Percentiles rank a stretch among this genome's conserved stretches.
phyloP scores from a whole-genome alignment of 2,329 filamentous ascomycete genomes.

The Colletotrichum chrysophilum region DNA sequence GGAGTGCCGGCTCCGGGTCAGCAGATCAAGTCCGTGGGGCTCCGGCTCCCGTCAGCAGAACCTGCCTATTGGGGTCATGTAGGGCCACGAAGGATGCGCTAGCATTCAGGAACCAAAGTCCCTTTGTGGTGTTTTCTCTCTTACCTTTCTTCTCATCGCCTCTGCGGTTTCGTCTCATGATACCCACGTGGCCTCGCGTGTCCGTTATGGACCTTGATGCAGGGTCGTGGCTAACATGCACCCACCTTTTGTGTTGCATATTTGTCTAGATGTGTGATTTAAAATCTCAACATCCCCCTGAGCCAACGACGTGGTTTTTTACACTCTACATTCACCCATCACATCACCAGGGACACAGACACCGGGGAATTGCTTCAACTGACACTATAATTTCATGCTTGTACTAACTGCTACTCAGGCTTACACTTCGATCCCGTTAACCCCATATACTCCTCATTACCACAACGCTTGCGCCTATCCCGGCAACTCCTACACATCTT shows the following conservation, averaged over 20 bases:
- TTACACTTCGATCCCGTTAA: neutral
- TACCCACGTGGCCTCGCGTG: neutral
- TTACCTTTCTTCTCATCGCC: neutral
- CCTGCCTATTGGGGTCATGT: neutral
- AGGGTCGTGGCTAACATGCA: neutral
- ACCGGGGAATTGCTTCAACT: neutral
- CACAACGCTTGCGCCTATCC: neutral
- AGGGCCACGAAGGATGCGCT: neutral
- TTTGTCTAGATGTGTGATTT: neutral
- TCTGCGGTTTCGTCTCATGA: neutral
- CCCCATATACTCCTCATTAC: neutral
- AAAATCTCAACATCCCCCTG: neutral
- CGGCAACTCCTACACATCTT: neutral
- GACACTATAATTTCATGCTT: neutral
- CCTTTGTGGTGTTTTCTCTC: neutral
- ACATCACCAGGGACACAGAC: neutral
- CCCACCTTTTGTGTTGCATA: neutral
- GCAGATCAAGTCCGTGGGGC: neutral
- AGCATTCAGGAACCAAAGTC: neutral
- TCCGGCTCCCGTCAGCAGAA: neutral
- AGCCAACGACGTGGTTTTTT: neutral
- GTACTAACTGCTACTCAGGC: neutral
- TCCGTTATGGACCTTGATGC: neutral
- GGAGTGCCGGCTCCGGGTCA: neutral
- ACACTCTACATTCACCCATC: neutral